Evolutionary conservation across 2,329 filamentous ascomycete genomes (phyloP).

Genomic region (Colletotrichum higginsianum): DNA sequence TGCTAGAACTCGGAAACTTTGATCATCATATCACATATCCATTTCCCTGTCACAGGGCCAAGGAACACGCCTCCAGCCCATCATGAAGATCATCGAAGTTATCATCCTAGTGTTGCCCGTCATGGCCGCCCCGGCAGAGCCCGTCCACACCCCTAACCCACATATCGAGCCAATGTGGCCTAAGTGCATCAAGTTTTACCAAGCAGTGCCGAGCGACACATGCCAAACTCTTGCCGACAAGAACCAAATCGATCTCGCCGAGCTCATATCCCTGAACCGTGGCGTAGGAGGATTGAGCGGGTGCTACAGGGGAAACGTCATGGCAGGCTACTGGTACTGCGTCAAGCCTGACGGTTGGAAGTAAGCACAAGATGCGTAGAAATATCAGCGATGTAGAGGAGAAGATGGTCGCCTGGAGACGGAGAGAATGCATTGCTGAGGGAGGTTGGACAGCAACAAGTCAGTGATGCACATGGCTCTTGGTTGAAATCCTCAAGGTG

Average conservation of each 20-base stretch:
- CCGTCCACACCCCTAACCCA: background rate
- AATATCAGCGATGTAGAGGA: background rate
- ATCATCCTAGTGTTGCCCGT: background rate
- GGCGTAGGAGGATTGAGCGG: slow-evolving; percentile 26
- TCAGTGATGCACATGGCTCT: background rate
- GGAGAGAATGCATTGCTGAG: background rate
- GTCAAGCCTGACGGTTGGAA: slow-evolving; percentile 36
- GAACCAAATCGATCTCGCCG: slow-evolving; percentile 47
- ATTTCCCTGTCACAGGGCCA: background rate
- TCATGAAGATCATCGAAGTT: slow-evolving; percentile 7
- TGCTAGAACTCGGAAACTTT: background rate
- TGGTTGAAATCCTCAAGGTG: slow-evolving; percentile 17
- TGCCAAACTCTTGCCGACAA: slow-evolving; percentile 46
- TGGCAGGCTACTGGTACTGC: slow-evolving; percentile 44
- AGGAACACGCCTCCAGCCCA: background rate
- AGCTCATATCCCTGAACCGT: slow-evolving; percentile 46
- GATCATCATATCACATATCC: background rate
- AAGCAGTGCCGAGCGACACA: slow-evolving; percentile 20
- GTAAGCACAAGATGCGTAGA: background rate
- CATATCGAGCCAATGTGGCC: slow-evolving; percentile 16
- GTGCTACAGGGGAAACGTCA: slow-evolving; percentile 25
- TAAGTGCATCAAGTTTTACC: slow-evolving; percentile 22
- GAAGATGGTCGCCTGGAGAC: background rate
- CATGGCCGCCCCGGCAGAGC: background rate
- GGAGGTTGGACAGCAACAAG: background rate